Percentiles rank a stretch among this genome's conserved stretches.
phyloP scores from a whole-genome alignment of 1,284 basidiomycete species.

The Mycena sp. region DNA sequence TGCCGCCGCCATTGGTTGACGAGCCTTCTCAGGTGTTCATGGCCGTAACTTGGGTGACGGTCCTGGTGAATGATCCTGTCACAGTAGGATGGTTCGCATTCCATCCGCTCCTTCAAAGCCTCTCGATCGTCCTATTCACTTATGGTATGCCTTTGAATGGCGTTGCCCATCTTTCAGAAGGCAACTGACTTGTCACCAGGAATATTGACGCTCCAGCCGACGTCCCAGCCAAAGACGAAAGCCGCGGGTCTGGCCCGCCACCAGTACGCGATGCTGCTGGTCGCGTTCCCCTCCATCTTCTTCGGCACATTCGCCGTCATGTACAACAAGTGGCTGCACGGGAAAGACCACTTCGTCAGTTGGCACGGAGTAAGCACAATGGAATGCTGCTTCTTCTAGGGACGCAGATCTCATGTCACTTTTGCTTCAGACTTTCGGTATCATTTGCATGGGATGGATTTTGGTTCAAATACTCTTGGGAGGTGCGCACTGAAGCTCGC shows the following conservation, averaged over 20 bases:
- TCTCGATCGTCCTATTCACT: conserved; percentile 62
- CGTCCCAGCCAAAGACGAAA: conserved; percentile 71
- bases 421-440: conserved; percentile 59
- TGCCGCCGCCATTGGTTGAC: neutral
- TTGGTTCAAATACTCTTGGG: conserved; percentile 64
- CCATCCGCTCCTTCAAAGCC: conserved; percentile 70
- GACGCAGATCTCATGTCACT: neutral
- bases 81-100: conserved; percentile 67
- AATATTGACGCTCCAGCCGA: conserved; percentile 80
- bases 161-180: neutral
- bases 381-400: neutral
- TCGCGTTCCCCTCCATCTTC: conserved; percentile 63
- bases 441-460: conserved; percentile 63
- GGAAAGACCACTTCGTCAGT: conserved; percentile 64
- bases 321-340: conserved; percentile 60
- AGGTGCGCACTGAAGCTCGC: conserved; percentile 31
- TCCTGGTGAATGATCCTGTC: conserved; percentile 59
- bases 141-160: conserved; percentile 55
- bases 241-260: conserved; percentile 71
- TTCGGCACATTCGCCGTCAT: conserved; percentile 64
- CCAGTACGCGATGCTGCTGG: conserved; percentile 62
- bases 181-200: conserved; percentile 49
- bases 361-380: conserved; percentile 73
- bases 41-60: conserved; percentile 60
- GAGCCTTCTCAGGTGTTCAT: conserved; percentile 52